A percentile compares a stretch with the other conserved stretches of the same genome.
Conservation (phyloP, 257 asterid genomes). For the Fraxinus quadrangulata region DNA sequence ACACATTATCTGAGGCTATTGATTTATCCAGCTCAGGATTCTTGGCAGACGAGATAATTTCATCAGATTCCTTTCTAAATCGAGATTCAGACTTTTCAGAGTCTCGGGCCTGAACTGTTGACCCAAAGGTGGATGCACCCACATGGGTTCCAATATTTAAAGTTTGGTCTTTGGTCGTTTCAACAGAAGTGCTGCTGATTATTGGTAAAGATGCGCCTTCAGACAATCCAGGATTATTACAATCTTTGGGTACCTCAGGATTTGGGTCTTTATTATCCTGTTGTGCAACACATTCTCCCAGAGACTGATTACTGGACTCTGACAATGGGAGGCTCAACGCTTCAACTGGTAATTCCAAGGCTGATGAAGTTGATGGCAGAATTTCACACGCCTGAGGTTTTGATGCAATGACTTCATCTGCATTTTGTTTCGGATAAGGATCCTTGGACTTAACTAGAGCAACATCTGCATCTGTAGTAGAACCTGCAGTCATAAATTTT, state of each 20-base stretch:
- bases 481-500: slow-evolving; percentile 26
- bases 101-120: slow-evolving; percentile 29
- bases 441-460: slow-evolving; percentile 23
- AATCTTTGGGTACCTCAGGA: slow-evolving; percentile 27
- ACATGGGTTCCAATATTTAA: slow-evolving; percentile 15
- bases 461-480: slow-evolving; percentile 24
- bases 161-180: slow-evolving; percentile 30
- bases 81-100: slow-evolving; percentile 26
- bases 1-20: slow-evolving; percentile 29
- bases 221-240: slow-evolving; percentile 27
- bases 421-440: slow-evolving; percentile 27
- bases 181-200: slow-evolving; percentile 24
- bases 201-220: slow-evolving; percentile 24
- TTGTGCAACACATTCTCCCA: slow-evolving; percentile 23
- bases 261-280: slow-evolving; percentile 24
- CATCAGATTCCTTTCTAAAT: slow-evolving; percentile 24
- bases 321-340: slow-evolving; percentile 20
- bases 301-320: slow-evolving; percentile 25
- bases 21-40: slow-evolving; percentile 22
- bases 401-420: slow-evolving; percentile 30
- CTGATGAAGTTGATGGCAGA: slow-evolving; percentile 24
- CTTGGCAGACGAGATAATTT: slow-evolving; percentile 11
- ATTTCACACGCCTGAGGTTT: slow-evolving; percentile 25
- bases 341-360: slow-evolving; percentile 22
- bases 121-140: slow-evolving; percentile 26